These are phyloP conservation scores for Brettanomyces sp. DNA, from an alignment of 805 yeast genomes.

Conservation along the genomic window DNA sequence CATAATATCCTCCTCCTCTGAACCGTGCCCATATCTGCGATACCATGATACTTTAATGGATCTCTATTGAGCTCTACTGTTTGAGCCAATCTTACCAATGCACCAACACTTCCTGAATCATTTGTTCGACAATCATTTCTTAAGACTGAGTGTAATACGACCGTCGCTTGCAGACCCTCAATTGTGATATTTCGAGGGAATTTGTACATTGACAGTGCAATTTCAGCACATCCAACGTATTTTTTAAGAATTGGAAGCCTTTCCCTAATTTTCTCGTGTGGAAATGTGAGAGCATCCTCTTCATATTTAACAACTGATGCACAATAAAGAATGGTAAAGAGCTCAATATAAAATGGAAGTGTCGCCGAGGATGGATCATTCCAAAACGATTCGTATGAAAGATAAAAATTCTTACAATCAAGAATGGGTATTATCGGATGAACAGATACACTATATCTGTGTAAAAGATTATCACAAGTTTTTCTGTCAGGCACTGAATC, in stretches of 20 bases:
- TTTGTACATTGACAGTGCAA: constrained; percentile 39
- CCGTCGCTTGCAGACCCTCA: constrained; percentile 27
- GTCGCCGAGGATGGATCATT: constrained; percentile 21
- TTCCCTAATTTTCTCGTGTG: constrained; percentile 12
- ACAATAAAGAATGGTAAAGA: constrained; percentile 49
- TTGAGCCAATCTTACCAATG: constrained; percentile 47
- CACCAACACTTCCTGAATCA: constrained; percentile 44
- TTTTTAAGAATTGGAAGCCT: constrained; percentile 38
- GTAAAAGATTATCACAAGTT: constrained; percentile 37
- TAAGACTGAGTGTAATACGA: constrained; percentile 41
- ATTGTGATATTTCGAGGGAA: constrained; percentile 36
- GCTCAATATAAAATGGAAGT: constrained; percentile 37
- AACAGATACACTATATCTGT: constrained; percentile 41
- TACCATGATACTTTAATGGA: constrained; percentile 43
- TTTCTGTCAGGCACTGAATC: constrained; percentile 36
- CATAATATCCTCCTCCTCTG: constrained; percentile 50
- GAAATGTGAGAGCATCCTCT: constrained; percentile 37
- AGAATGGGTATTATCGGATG: constrained; percentile 48
- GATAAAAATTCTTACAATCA: constrained; percentile 34
- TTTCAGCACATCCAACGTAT: constrained; percentile 39
- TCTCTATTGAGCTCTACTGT: constrained; percentile 49
- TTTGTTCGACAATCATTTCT: constrained; percentile 47
- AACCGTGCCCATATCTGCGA: constrained; percentile 37
- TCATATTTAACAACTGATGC: constrained; percentile 52
- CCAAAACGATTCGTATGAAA: constrained; percentile 44